Base-by-base conservation (phyloP, 768 basidiomycete species). In the Leccinum uliginosum region DNA sequence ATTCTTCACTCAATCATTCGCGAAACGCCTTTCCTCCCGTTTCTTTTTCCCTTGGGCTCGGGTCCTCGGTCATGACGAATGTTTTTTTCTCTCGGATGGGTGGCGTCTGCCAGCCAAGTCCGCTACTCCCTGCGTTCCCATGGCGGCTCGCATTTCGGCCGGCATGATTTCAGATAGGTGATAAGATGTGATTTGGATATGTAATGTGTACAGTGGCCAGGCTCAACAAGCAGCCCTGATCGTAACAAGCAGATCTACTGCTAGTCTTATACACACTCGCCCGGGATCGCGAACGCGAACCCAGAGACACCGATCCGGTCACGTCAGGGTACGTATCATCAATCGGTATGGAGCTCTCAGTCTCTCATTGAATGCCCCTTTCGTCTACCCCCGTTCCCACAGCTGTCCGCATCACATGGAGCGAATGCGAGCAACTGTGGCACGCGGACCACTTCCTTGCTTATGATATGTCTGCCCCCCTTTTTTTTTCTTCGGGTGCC, bases 351-450 rank as follows among this genome's bases (percentile, higher is more conserved):
- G 27, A 40, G 34, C 34, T 15, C 5, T 34, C 30, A 12, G 11
- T 32, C 34, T 34, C 32, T 30, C 32, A 57, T 43, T n/a, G n/a
- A 5, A 24, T 50, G 14, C 60, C 38, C 24, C 11, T 61, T 62
- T 44, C 26, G 60, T 61, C 34, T 23, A n/a, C 29, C 11, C 32
- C 30, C 17, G 24, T 40, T 54, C 51, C n/a, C 64, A 65, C 54
- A 55, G 21, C n/a, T 53, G 56, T n/a, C 29, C 11, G 14, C 26
- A 57, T 50, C 61, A 59, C 45, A 65, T 66, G 64, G 50, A 32
- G 6, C 54, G 23, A 14, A 29, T 51, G 43, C 40, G 51, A 45
- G 23, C 21, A 2, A 12, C n/a, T 23, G 34, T 61, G 45, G 52
- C 62, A 64, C 63, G 51, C 56, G 51, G 44, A 54, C 50, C 43